A percentile compares a stretch with the other conserved stretches of the same genome.
phyloP scores from a whole-genome alignment of 2,329 filamentous ascomycete genomes.

The Aureobasidium sp. region DNA sequence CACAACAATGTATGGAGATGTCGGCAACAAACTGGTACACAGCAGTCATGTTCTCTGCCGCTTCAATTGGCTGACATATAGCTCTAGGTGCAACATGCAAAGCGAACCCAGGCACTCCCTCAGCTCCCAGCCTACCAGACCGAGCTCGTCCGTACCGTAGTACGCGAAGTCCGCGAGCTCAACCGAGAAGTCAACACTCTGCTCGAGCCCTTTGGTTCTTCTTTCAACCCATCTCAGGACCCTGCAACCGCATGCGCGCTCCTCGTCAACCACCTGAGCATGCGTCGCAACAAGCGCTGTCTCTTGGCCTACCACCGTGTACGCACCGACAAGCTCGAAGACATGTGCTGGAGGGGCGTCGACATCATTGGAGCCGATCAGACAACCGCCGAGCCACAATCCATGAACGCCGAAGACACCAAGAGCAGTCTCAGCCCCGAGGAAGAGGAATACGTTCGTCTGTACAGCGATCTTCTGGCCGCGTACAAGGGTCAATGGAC shows the following conservation, averaged over 20 bases:
- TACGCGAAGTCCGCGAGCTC: conserved; percentile 86
- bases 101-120: conserved; percentile 78
- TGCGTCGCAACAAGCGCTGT: conserved; percentile 93
- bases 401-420: conserved; percentile 41
- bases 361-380: conserved; percentile 66
- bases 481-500: conserved; percentile 98
- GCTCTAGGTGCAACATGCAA: conserved; percentile 80
- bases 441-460: conserved; percentile 90
- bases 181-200: conserved; percentile 76
- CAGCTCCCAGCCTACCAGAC: conserved; percentile 88
- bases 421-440: conserved; percentile 73
- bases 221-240: conserved; percentile 76
- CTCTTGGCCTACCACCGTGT: conserved; percentile 89
- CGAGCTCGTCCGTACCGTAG: conserved; percentile 78
- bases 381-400: conserved; percentile 28
- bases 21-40: conserved; percentile 72
- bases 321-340: conserved; percentile 82
- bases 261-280: conserved; percentile 86
- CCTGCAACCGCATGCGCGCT: conserved; percentile 80
- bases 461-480: conserved; percentile 86
- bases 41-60: conserved; percentile 6
- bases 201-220: conserved; percentile 69
- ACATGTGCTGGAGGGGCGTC: conserved; percentile 83
- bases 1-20: conserved; percentile 70
- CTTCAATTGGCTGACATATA: conserved; percentile 11